Evolutionary conservation across 129 eudicot species (phyloP), one percentile per base, ranked within the genome.

Genomic region (Escallonia herrerae): DNA sequence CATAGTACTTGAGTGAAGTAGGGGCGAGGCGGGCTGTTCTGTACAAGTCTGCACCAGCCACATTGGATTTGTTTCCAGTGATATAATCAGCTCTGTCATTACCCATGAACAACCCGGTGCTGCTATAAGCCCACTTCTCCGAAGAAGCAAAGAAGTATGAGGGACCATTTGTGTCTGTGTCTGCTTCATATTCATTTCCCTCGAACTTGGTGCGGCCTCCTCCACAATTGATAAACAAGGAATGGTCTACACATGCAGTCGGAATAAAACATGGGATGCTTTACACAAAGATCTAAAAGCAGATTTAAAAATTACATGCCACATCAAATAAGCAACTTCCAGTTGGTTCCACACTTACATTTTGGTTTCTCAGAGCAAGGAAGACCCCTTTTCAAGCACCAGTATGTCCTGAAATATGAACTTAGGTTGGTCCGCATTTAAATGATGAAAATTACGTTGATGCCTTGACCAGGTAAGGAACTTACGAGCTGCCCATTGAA

Each of bases 211-310:
- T 70, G 40, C 50, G 66, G 42, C 55, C 1, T 76, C 97, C 97
- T 63, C 95, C 97, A 47, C 95, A 90, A 67, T 90, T 90, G 62
- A 90, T 80, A 73, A 67, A 83, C 8, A 90, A 65, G 43, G 93
- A 73, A 72, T 75, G 65, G 52, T 66, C 90, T 89, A 85, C 67
- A 76, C 3, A n/a, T 58, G 46, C 10, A 51, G 52, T 40, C 48
- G 22, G 12, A 38, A 55, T 49, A 22, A 22, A 22, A 22, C 33
- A 22, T 1, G 33, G 33, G 33, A 22, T 22, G 33, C 33, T 22
- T 0, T 22, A 22, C 33, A 22, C 33, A 39, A 47, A 14, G 10
- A 14, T 60, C 63, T 22, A 22, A 22, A 83, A 78, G 49, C 57
- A 67, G 43, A 12, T n/a, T 22, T 22, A 22, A 7, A 55, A 5